A percentile compares a stretch with the other conserved stretches of the same genome.
These are phyloP conservation scores for Lactarius hengduanensis DNA, from an alignment of 768 basidiomycete genomes.

Conservation along the genomic window DNA sequence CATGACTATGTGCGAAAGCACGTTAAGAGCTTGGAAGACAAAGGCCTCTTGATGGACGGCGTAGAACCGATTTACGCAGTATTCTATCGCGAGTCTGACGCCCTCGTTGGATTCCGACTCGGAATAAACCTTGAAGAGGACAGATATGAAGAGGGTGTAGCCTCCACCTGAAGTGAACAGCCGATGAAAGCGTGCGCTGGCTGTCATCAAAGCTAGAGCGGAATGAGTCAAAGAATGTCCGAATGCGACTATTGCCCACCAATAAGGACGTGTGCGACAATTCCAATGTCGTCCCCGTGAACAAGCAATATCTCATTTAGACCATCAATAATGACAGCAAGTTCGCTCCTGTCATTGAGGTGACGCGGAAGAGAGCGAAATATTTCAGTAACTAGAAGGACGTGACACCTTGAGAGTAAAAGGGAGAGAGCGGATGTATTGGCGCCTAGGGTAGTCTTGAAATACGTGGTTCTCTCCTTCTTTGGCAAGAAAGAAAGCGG, in stretches of 20 bases:
- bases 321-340: constrained; percentile 65
- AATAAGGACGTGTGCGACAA: constrained; percentile 71
- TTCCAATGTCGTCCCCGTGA: constrained; percentile 73
- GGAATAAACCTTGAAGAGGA: constrained; percentile 65
- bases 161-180: constrained; percentile 70
- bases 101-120: constrained; percentile 56
- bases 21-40: constrained; percentile 69
- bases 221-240: neutral
- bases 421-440: constrained; percentile 50
- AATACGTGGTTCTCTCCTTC: constrained; percentile 6
- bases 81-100: constrained; percentile 68
- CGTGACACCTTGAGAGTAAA: constrained; percentile 63
- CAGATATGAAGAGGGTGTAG: constrained; percentile 74
- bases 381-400: constrained; percentile 65
- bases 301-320: constrained; percentile 64
- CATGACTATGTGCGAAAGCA: constrained; percentile 53
- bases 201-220: constrained; percentile 62
- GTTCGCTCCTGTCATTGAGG: constrained; percentile 65
- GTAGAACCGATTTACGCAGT: constrained; percentile 68
- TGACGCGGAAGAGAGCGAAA: constrained; percentile 72
- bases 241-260: constrained; percentile 44
- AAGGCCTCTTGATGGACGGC: constrained; percentile 71
- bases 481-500: constrained; percentile 23
- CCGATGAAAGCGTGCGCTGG: constrained; percentile 73
- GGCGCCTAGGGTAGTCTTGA: constrained; percentile 27